These are phyloP conservation scores for Microsporum canis DNA, from an alignment of 2,329 filamentous ascomycete genomes.

Conservation along the genomic window DNA sequence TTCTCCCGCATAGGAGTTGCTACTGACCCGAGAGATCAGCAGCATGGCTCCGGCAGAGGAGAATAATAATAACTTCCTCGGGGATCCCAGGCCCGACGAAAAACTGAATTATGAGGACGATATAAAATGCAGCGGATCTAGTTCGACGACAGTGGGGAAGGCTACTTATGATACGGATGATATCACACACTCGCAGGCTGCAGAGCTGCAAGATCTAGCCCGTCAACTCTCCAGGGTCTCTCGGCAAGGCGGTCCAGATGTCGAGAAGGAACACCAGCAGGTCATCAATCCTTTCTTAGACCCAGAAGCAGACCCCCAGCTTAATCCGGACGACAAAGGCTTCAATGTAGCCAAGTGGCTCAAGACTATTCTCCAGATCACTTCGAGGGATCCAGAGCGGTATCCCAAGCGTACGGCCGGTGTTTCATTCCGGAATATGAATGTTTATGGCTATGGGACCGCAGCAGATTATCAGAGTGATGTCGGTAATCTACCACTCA, in stretches of 20 bases:
- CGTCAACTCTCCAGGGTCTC: conserved; percentile 24
- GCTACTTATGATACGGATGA: conserved; percentile 17
- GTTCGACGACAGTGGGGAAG: conserved; percentile 18
- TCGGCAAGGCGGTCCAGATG: conserved; percentile 13
- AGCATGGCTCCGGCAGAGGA: not conserved
- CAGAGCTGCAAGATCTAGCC: conserved; percentile 22
- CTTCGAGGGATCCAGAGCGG: conserved; percentile 25
- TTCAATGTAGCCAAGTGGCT: conserved; percentile 40
- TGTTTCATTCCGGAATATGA: conserved; percentile 31
- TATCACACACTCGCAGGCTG: conserved; percentile 17
- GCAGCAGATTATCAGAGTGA: conserved; percentile 36
- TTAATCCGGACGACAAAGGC: conserved; percentile 36
- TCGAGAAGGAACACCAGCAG: conserved; percentile 10
- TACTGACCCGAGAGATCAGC: not conserved
- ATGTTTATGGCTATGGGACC: conserved; percentile 30
- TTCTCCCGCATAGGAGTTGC: not conserved
- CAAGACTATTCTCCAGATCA: conserved; percentile 36
- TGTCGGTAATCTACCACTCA: conserved; percentile 34
- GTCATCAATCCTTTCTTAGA: conserved; percentile 29
- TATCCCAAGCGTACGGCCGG: conserved; percentile 31
- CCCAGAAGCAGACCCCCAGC: conserved; percentile 23
- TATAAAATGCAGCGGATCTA: conserved; percentile 11
- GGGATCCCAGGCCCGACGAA: not conserved
- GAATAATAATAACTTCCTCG: not conserved
- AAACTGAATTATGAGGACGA: conserved; percentile 7